Percentiles rank a stretch among this genome's conserved stretches.
Evolutionary conservation across 2,329 filamentous ascomycete species (phyloP).

Genomic region (Alternaria viburni): DNA sequence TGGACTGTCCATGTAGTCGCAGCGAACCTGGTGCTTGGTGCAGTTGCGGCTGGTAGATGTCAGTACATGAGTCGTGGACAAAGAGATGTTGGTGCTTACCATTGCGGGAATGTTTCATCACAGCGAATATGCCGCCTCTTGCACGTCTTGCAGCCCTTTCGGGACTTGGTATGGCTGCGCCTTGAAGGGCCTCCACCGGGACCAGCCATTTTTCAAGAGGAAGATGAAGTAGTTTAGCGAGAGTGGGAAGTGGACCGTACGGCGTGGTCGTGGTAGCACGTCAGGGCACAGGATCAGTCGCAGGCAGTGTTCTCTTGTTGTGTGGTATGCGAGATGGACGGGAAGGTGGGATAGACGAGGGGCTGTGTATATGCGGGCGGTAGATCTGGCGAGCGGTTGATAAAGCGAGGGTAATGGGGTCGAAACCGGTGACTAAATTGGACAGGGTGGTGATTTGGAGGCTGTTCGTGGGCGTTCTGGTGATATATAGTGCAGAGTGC

Average conservation of each 20-base stretch:
- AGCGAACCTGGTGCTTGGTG: constrained; percentile 98
- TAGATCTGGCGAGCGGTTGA: constrained; percentile 39
- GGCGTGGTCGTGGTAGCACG: constrained; percentile 14
- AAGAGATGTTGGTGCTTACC: constrained; percentile 62
- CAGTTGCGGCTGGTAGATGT: constrained; percentile 78
- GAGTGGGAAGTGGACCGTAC: constrained; percentile 20
- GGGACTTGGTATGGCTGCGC: constrained; percentile 95
- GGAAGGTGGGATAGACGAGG: constrained; percentile 33
- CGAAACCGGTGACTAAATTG: constrained; percentile 42
- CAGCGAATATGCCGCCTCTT: constrained; percentile 97
- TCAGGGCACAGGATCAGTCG: constrained; percentile 19
- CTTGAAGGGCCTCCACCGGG: constrained; percentile 91
- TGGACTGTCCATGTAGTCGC: constrained; percentile 92
- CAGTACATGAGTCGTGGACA: constrained; percentile 17
- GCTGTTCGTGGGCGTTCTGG: constrained; percentile 39
- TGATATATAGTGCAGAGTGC: constrained; percentile 44
- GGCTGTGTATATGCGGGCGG: constrained; percentile 43
- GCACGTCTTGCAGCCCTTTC: constrained; percentile 98
- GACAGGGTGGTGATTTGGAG: constrained; percentile 32
- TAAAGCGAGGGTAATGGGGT: constrained; percentile 42
- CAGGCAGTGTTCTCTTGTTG: constrained; percentile 13
- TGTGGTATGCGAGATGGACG: constrained; percentile 14
- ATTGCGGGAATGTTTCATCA: constrained; percentile 97
- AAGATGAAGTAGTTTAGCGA: constrained; percentile 16
- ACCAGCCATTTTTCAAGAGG: constrained; percentile 72